Percentiles rank a stretch among this genome's conserved stretches.
phyloP scores from a whole-genome alignment of 768 basidiomycete genomes.

The Lentinula guzmanii region DNA sequence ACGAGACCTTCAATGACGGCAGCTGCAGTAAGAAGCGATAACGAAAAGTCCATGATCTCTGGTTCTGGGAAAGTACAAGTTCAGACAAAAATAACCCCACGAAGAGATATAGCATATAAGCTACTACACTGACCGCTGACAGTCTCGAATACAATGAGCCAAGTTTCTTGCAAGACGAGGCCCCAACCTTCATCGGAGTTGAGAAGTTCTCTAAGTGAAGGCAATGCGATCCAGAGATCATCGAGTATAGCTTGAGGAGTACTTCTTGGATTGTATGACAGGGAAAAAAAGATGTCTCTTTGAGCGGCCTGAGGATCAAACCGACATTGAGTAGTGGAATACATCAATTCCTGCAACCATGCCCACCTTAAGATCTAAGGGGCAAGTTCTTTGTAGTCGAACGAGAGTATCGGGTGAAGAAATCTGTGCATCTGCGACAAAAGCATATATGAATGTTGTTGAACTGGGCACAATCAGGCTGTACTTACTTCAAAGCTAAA shows the following conservation, averaged over 20 bases:
- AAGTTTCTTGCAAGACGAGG: constrained; percentile 36
- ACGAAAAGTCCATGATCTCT: constrained; percentile 44
- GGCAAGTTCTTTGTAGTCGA: constrained; percentile 45
- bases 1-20: constrained; percentile 43
- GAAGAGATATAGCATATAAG: not conserved
- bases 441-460: not conserved
- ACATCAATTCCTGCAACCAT: constrained; percentile 8
- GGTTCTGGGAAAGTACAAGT: constrained; percentile 30
- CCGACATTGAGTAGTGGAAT: not conserved
- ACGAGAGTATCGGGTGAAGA: constrained; percentile 42
- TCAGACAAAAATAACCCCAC: not conserved
- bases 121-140: constrained; percentile 28
- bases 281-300: constrained; percentile 43
- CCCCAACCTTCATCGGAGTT: constrained; percentile 35
- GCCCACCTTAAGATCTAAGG: constrained; percentile 44
- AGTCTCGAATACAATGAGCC: constrained; percentile 42
- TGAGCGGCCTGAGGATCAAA: constrained; percentile 39
- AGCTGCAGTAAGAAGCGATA: constrained; percentile 48
- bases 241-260: constrained; percentile 52
- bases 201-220: constrained; percentile 40
- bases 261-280: constrained; percentile 43
- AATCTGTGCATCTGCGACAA: constrained; percentile 53
- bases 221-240: constrained; percentile 52
- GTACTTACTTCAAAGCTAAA: constrained; percentile 45
- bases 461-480: not conserved